These are phyloP conservation scores for Alternaria burnsii DNA, from an alignment of 2,329 filamentous ascomycete genomes.

Conservation along the genomic window DNA sequence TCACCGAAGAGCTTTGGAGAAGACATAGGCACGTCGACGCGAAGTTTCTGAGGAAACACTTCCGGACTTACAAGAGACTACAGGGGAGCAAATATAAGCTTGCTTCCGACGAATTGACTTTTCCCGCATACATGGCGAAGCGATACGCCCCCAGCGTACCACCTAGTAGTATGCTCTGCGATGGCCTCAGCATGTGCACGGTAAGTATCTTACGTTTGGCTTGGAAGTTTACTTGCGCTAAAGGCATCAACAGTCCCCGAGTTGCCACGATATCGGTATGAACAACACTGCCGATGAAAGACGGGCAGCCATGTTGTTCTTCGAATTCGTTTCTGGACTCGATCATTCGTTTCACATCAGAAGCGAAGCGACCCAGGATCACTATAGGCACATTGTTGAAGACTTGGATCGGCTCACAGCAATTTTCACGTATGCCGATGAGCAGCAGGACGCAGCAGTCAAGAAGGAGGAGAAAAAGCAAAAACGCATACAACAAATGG, in stretches of 20 bases:
- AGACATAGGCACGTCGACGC: background rate
- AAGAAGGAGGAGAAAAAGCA: conserved; percentile 5
- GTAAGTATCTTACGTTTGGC: background rate
- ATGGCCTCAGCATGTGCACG: background rate
- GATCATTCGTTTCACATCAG: background rate
- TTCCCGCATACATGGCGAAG: conserved; percentile 1
- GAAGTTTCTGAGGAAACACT: background rate
- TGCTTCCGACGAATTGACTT: background rate
- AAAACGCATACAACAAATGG: background rate
- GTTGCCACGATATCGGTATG: background rate
- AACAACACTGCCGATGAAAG: background rate
- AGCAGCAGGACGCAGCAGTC: background rate
- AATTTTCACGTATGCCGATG: background rate
- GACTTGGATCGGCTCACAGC: background rate
- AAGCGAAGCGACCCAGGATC: background rate
- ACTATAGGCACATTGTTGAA: background rate
- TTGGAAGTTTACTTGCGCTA: background rate
- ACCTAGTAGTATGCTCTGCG: background rate
- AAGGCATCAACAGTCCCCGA: background rate
- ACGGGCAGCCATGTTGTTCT: background rate
- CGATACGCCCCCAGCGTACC: background rate
- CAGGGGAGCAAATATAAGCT: background rate
- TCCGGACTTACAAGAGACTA: background rate
- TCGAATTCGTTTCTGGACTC: conserved; percentile 2
- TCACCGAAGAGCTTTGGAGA: background rate